These are phyloP conservation scores for Clavispora carvajalis DNA, from an alignment of 805 yeast species.

Conservation along the genomic window DNA sequence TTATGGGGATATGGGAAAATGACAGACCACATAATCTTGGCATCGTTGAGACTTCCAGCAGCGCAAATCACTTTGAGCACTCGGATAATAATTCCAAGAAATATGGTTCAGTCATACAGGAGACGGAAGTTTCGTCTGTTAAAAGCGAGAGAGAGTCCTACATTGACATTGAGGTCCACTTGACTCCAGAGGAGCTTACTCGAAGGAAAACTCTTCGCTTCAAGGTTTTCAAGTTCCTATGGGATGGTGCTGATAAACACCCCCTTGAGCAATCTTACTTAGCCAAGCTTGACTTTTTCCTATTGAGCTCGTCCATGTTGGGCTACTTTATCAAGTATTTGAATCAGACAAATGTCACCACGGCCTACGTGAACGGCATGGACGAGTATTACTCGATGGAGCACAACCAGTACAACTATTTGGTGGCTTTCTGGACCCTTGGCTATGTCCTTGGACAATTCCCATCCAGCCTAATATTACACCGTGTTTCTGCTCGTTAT, in stretches of 20 bases:
- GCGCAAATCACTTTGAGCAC: too few species aligned
- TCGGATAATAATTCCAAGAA: not conserved
- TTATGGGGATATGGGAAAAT: not conserved
- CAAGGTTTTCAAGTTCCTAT: conserved; percentile 21
- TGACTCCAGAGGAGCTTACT: conserved; percentile 15
- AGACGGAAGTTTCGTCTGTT: not conserved
- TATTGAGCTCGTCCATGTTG: conserved; percentile 16
- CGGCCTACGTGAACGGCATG: conserved; percentile 17
- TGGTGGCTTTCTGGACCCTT: conserved; percentile 13
- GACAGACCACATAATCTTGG: not conserved
- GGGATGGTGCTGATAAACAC: conserved; percentile 37
- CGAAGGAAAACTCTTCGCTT: conserved; percentile 19
- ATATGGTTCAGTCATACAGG: not conserved
- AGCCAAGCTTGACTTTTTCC: conserved; percentile 29
- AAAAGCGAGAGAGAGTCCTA: conserved; percentile 1
- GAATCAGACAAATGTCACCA: conserved; percentile 15
- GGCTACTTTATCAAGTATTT: conserved; percentile 16
- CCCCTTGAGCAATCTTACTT: conserved; percentile 31
- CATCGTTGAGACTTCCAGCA: not conserved
- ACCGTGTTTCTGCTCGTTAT: conserved; percentile 37
- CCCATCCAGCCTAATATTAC: conserved; percentile 25
- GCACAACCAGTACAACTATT: conserved; percentile 14
- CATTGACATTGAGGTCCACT: conserved; percentile 7
- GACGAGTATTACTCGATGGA: conserved; percentile 13
- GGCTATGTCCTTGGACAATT: conserved; percentile 14